phyloP scores from a whole-genome alignment of 1,284 basidiomycete genomes.

The Puccinia polysora region DNA sequence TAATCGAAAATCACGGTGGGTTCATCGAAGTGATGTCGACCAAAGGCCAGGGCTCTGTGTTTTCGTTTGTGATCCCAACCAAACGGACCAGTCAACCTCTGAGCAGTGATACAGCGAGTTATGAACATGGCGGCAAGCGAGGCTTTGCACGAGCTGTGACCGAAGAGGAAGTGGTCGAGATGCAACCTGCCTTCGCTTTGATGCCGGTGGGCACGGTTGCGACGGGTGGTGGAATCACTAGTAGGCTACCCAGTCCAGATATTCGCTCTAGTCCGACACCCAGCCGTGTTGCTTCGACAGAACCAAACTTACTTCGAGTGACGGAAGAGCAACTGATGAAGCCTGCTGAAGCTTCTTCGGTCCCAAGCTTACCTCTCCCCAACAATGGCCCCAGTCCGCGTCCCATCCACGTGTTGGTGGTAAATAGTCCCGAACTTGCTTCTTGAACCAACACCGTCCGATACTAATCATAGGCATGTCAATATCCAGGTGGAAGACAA shows the following conservation, averaged over 20 bases:
- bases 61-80: constrained; percentile 39
- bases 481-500: constrained; percentile 44
- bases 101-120: background rate
- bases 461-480: too few species aligned
- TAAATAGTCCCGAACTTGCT: background rate
- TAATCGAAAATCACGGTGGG: constrained; percentile 42
- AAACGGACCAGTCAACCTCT: constrained; percentile 11
- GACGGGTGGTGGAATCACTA: constrained; percentile 3
- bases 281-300: background rate
- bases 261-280: background rate
- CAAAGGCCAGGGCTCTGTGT: constrained; percentile 38
- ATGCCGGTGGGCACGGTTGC: constrained; percentile 23
- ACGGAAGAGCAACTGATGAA: background rate
- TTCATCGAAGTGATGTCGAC: constrained; percentile 42
- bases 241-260: constrained; percentile 20
- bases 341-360: background rate
- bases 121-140: background rate
- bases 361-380: background rate
- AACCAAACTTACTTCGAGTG: background rate
- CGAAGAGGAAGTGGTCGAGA: constrained; percentile 30
- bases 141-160: constrained; percentile 18
- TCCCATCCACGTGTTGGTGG: constrained; percentile 24
- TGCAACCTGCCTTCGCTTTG: constrained; percentile 26
- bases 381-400: background rate
- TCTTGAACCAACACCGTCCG: too few species aligned